Evolutionary conservation across 1,284 basidiomycete species (phyloP), one percentile per base, ranked within the genome.

Genomic region (Heterobasidion irregulare): DNA sequence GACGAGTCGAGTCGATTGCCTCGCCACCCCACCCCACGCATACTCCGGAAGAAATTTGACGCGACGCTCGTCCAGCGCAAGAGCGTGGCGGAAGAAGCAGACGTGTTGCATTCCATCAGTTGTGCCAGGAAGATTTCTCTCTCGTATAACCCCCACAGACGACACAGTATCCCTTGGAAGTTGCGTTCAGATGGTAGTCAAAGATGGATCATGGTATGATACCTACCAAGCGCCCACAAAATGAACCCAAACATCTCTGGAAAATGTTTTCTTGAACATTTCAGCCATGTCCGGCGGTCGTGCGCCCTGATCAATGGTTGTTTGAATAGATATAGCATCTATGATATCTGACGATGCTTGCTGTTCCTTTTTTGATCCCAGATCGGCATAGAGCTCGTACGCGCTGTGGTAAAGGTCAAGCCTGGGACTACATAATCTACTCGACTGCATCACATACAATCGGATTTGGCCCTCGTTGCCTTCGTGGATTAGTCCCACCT

Each of bases 171-270:
- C 65, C 65, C 65, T 67, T 6, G 13, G 12, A 8, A 6, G 9
- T 13, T 18, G 38, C 36, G 33, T 19, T 35, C 18, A 57, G 36
- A 9, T n/a, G 52, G 51, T 8, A 16, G 6, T 8, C 18, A 13
- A 36, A 2, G 15, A 33, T 8, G 12, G 8, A 10, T 1, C 33
- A 10, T 8, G 12, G 33, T 35, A 33, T 50, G 16, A 35, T 57
- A 18, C 65, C 2, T 57, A 73, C 72, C 73, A 74, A 6, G 58
- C 70, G n/a, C 72, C 72, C 9, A 73, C 58, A 51, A 71, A 74
- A 59, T 72, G 72, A 1, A 72, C 64, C 36, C 55, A 56, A 2
- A 69, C 68, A 32, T 61, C 46, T 0, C 50, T 19, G 5, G 59
- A 64, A 47, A 70, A 67, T 1, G 68, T 60, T 8, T 57, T 49